A percentile compares a stretch with the other conserved stretches of the same genome.
Evolutionary conservation across 2,329 filamentous ascomycete genomes (phyloP).

Genomic region (Thelonectria rubi): DNA sequence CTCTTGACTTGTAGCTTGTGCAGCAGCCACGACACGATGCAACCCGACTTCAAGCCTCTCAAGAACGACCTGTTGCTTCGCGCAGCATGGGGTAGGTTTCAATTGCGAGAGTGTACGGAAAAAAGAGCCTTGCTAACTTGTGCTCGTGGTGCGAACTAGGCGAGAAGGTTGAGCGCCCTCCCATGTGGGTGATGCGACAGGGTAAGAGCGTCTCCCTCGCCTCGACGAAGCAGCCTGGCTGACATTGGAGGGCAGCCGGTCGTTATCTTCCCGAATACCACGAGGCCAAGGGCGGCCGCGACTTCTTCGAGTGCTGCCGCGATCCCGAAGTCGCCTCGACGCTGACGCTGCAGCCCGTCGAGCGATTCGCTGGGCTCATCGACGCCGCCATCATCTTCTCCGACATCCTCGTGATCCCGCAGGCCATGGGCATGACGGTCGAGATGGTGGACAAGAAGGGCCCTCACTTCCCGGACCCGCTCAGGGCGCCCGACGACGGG

Average conservation of each 20-base stretch:
- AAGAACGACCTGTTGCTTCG: slow-evolving; percentile 93
- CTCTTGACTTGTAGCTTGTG: slow-evolving; percentile 16
- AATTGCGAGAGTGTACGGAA: slow-evolving; percentile 3
- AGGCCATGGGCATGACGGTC: slow-evolving; percentile 98
- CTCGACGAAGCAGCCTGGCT: not conserved
- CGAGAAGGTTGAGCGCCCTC: slow-evolving; percentile 88
- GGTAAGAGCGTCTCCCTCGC: slow-evolving; percentile 60
- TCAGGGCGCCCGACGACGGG: slow-evolving; percentile 79
- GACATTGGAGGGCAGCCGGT: slow-evolving; percentile 68
- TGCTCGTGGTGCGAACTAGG: slow-evolving; percentile 59
- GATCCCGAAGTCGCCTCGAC: slow-evolving; percentile 91
- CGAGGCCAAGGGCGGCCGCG: slow-evolving; percentile 85
- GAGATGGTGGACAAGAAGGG: slow-evolving; percentile 99
- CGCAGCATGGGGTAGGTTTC: slow-evolving; percentile 80
- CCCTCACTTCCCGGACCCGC: slow-evolving; percentile 88
- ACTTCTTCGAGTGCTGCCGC: slow-evolving; percentile 99
- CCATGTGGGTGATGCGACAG: slow-evolving; percentile 99
- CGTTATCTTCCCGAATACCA: slow-evolving; percentile 98
- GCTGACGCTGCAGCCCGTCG: slow-evolving; percentile 92
- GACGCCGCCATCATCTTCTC: slow-evolving; percentile 99
- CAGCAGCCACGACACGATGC: slow-evolving; percentile 60
- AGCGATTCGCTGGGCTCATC: slow-evolving; percentile 88
- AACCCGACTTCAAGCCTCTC: slow-evolving; percentile 78
- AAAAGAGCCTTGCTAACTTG: slow-evolving; percentile 33
- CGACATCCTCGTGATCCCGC: slow-evolving; percentile 96